Evolutionary conservation across 2,329 filamentous ascomycete species (phyloP), one percentile per base, ranked within the genome.

Genomic region (Geosmithia putterillii): DNA sequence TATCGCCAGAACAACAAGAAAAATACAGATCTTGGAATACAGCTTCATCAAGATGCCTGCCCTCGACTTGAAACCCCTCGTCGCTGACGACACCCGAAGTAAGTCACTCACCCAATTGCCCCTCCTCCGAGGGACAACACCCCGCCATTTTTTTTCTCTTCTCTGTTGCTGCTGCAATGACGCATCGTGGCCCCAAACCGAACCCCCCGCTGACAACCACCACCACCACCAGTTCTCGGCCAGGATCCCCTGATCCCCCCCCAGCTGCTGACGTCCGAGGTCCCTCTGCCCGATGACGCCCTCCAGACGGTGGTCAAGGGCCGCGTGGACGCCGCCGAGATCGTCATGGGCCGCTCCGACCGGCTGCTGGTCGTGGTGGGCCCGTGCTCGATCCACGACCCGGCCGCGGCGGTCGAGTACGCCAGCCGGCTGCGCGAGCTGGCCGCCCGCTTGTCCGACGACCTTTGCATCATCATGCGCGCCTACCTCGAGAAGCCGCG

Each of bases 401-500:
- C 92, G 8, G 79, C 73, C 41, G 80, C 80, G 14, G 92, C 92
- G 36, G 71, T 94, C 54, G 88, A 95, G 64, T 98, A 98, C 73
- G 86, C 84, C 60, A 67, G 74, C 48, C 79, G 82, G 45, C 76
- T 98, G 41, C 84, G 87, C 67, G 67, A 72, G 43, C 70, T 95
- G 40, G 78, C 88, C 47, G 77, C 84, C 50, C 86, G 83, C 71
- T 81, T 95, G 48, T 79, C 81, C 48, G 72, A 79, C 54, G 89
- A 96, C 60, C 74, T 98, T 40, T 81, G 81, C 62, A 85, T 98
- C 61, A 81, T 98, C 57, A 98, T 98, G 92, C 86, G 92, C 55
- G 88, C 89, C 59, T 98, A 98, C 76, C 83, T 98, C 42, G 92
- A 98, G 74, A 98, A 98, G 75, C 92, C 92, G 37, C 83, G 92